phyloP scores from a whole-genome alignment of 192 early-diverging fungal species.

The Entophlyctis luteolus region DNA sequence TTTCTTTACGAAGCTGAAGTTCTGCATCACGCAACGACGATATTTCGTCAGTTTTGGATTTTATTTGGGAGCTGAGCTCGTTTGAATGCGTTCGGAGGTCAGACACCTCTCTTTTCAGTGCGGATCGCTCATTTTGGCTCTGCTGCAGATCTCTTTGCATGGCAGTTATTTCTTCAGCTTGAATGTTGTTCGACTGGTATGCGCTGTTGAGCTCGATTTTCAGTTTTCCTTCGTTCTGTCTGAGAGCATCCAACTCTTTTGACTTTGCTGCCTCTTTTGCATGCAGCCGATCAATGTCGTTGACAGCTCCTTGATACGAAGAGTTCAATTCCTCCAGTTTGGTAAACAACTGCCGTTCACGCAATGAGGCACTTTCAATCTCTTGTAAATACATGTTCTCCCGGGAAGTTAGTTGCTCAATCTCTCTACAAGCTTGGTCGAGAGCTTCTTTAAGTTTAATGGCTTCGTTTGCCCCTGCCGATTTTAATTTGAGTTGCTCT shows the following conservation, averaged over 20 bases:
- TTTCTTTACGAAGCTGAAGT: constrained; percentile 16
- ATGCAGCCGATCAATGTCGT: constrained; percentile 34
- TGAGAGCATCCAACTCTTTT: constrained; percentile 38
- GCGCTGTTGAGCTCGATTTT: constrained; percentile 33
- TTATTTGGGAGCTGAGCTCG: constrained; percentile 23
- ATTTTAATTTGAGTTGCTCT: constrained; percentile 24
- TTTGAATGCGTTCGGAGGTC: constrained; percentile 14
- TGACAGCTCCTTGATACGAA: constrained; percentile 22
- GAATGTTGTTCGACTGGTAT: constrained; percentile 11
- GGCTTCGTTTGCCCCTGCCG: constrained; percentile 28
- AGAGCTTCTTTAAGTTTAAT: constrained; percentile 16
- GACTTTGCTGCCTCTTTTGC: constrained; percentile 12
- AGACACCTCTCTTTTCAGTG: constrained; percentile 27
- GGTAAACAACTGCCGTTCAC: constrained; percentile 33
- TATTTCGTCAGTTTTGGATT: constrained; percentile 25
- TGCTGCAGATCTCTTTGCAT: constrained; percentile 18
- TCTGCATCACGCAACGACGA: constrained; percentile 17
- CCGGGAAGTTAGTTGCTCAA: constrained; percentile 30
- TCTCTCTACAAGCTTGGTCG: constrained; percentile 31
- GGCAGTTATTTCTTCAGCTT: constrained; percentile 9
- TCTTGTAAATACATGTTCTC: constrained; percentile 41
- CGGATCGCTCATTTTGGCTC: constrained; percentile 15
- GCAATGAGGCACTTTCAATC: constrained; percentile 31
- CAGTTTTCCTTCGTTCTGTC: constrained; percentile 35
- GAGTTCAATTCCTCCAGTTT: constrained; percentile 41